phyloP scores from a whole-genome alignment of 2,329 filamentous ascomycete genomes.

The Chrysosporium queenslandicum region DNA sequence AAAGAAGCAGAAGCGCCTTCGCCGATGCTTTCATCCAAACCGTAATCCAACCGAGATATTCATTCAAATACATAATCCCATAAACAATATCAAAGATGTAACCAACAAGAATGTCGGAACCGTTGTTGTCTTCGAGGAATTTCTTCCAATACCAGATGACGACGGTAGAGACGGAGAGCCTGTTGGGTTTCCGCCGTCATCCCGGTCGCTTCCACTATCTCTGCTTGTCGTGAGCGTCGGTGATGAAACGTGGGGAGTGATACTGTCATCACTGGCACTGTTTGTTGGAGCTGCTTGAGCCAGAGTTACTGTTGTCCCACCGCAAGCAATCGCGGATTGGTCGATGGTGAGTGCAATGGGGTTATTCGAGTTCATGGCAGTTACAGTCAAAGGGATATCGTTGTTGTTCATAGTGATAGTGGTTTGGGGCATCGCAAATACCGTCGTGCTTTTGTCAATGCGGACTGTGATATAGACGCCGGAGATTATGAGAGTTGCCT shows the following conservation, averaged over 20 bases:
- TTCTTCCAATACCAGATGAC: constrained; percentile 3
- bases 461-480: constrained; percentile 11
- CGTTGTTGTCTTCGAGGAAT: background rate
- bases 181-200: background rate
- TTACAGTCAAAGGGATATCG: constrained; percentile 9
- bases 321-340: constrained; percentile 11
- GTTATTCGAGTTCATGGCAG: background rate
- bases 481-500: constrained; percentile 5
- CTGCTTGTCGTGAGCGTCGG: background rate
- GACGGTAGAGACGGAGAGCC: background rate
- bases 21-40: background rate
- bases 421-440: background rate
- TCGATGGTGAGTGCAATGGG: constrained; percentile 11
- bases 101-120: background rate
- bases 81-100: background rate
- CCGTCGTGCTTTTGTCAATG: background rate
- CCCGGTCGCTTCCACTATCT: background rate
- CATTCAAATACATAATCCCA: background rate
- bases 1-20: background rate
- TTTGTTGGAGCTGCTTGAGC: background rate
- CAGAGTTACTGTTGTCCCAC: constrained; percentile 6
- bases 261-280: background rate
- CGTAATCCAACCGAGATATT: background rate
- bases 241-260: background rate
- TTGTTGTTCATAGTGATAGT: constrained; percentile 7